These are phyloP conservation scores for Orychophragmus violaceus DNA, from an alignment of 345 rosid genomes.

Conservation along the genomic window DNA sequence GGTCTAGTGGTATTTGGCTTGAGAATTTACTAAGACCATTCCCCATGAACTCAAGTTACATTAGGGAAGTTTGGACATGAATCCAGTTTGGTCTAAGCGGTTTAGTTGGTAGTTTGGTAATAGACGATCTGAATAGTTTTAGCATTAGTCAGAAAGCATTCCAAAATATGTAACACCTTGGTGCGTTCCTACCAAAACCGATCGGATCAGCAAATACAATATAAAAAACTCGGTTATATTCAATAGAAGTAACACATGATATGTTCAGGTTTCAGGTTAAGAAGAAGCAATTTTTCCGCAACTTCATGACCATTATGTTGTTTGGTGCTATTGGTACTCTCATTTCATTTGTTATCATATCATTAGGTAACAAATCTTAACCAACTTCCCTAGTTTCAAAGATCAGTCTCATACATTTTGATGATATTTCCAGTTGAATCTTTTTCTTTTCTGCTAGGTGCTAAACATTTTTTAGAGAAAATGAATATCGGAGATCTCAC, in stretches of 20 bases:
- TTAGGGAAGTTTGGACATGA: too few species aligned
- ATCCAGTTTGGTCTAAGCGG: too few species aligned
- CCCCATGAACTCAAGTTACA: too few species aligned
- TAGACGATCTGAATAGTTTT: too few species aligned
- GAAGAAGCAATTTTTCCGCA: conserved; percentile 97
- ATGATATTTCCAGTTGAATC: background rate
- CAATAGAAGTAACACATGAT: background rate
- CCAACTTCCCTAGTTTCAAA: background rate
- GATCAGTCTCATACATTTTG: background rate
- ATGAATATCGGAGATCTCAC: conserved; percentile 58
- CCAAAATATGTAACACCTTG: too few species aligned
- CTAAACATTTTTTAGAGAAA: conserved; percentile 61
- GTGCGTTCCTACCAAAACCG: too few species aligned
- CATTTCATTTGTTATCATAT: conserved; percentile 73
- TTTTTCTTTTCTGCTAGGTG: conserved; percentile 40
- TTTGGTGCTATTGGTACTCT: conserved; percentile 95
- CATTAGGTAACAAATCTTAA: conserved; percentile 48
- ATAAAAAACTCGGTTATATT: background rate
- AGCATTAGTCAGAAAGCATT: too few species aligned
- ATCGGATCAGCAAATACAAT: background rate
- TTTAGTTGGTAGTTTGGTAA: too few species aligned
- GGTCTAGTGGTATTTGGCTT: too few species aligned
- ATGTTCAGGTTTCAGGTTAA: conserved; percentile 84
- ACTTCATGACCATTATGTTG: conserved; percentile 88
- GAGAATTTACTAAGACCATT: too few species aligned